phyloP scores from a whole-genome alignment of 805 yeast species.

The Suhomyces xylopsoci region DNA sequence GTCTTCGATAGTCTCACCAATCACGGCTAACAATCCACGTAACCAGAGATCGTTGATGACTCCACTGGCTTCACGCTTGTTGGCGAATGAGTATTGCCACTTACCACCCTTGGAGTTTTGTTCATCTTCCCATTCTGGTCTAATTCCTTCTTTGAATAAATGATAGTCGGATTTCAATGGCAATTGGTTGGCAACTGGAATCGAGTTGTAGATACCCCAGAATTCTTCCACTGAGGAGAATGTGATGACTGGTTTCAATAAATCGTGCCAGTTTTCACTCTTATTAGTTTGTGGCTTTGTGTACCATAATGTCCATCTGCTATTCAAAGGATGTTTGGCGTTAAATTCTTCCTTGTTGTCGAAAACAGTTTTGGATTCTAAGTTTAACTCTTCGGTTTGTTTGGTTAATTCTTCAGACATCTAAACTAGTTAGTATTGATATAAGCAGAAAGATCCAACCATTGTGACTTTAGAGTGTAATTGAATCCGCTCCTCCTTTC shows the following conservation, averaged over 20 bases:
- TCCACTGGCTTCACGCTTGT: slow-evolving; percentile 54
- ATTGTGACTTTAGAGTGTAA: not conserved
- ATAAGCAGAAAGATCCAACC: not conserved
- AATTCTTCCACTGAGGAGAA: slow-evolving; percentile 96
- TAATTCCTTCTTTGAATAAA: slow-evolving; percentile 86
- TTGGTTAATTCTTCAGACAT: slow-evolving; percentile 46
- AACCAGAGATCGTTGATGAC: slow-evolving; percentile 91
- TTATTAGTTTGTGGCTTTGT: slow-evolving; percentile 84
- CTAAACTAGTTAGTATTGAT: slow-evolving; percentile 11
- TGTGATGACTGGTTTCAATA: slow-evolving; percentile 87
- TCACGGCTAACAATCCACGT: slow-evolving; percentile 79
- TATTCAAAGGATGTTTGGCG: slow-evolving; percentile 84
- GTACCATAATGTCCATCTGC: slow-evolving; percentile 96
- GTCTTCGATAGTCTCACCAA: slow-evolving; percentile 92
- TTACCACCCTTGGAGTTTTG: slow-evolving; percentile 89
- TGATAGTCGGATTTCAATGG: slow-evolving; percentile 94
- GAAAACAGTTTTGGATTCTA: slow-evolving; percentile 51
- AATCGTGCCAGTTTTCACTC: slow-evolving; percentile 86
- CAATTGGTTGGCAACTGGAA: slow-evolving; percentile 87
- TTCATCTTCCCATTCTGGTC: slow-evolving; percentile 98
- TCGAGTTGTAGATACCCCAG: slow-evolving; percentile 95
- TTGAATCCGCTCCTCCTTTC: not conserved
- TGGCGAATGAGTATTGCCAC: slow-evolving; percentile 72
- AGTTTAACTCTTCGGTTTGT: slow-evolving; percentile 43
- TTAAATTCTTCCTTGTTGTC: slow-evolving; percentile 61